Evolutionary conservation across 2,329 filamentous ascomycete species (phyloP).

Genomic region (Botrytis pseudocinerea): DNA sequence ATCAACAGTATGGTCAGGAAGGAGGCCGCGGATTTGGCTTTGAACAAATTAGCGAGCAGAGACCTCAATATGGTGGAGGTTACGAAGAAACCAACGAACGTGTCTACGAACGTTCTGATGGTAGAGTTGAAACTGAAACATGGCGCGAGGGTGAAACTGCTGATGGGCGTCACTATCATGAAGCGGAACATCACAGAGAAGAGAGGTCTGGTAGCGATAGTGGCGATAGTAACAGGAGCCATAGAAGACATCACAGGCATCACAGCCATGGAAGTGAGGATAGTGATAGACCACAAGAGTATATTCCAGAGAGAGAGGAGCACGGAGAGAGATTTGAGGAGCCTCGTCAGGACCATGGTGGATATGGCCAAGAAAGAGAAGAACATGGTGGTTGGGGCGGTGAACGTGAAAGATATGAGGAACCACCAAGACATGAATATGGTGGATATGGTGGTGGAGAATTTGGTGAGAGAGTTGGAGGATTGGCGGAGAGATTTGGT

Average conservation of each 20-base stretch:
- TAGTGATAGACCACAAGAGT: conserved; percentile 27
- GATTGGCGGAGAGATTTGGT: conserved; percentile 18
- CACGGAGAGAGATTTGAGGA: too few relatives aligned
- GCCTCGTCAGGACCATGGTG: conserved; percentile 29
- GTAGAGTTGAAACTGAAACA: conserved; percentile 37
- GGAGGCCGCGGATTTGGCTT: conserved; percentile 52
- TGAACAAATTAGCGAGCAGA: conserved; percentile 58
- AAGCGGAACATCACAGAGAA: conserved; percentile 31
- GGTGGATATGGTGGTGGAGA: conserved; percentile 22
- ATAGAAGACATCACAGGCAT: conserved; percentile 38
- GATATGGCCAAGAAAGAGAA: conserved; percentile 15
- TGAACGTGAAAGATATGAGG: conserved; percentile 20
- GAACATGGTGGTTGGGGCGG: conserved; percentile 29
- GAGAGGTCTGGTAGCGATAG: conserved; percentile 37
- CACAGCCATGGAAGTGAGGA: conserved; percentile 25
- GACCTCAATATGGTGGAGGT: conserved; percentile 52
- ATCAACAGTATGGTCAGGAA: conserved; percentile 57
- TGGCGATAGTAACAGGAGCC: conserved; percentile 36
- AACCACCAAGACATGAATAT: conserved; percentile 25
- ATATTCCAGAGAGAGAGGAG: conserved; percentile 24
- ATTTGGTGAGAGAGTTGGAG: conserved; percentile 21
- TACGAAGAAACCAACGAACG: conserved; percentile 61
- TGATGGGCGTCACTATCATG: conserved; percentile 31
- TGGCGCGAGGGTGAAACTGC: conserved; percentile 30
- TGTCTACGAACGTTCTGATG: conserved; percentile 46